These are phyloP conservation scores for Monosporascus sp. DNA, from an alignment of 2,329 filamentous ascomycete species.

Conservation along the genomic window DNA sequence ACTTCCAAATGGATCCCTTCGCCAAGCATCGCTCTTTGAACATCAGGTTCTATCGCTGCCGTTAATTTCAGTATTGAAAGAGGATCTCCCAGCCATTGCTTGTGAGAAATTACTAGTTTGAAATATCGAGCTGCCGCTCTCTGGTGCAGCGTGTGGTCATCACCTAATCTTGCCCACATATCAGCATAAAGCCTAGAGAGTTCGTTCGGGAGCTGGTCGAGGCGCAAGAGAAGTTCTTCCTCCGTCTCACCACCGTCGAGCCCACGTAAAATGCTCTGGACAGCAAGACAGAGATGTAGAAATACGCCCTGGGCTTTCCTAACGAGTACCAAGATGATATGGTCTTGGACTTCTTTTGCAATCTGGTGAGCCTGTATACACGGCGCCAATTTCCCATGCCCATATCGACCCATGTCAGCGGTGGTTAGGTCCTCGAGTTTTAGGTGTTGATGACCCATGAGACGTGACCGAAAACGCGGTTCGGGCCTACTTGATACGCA, in stretches of 20 bases:
- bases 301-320: constrained; percentile 3
- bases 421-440: constrained; percentile 1
- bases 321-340: neutral
- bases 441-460: constrained; percentile 1
- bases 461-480: neutral
- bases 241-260: neutral
- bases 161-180: constrained; percentile 5
- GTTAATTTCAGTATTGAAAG: too few species aligned
- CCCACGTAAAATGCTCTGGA: constrained; percentile 1
- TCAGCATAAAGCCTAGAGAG: constrained; percentile 3
- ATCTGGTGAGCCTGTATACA: neutral
- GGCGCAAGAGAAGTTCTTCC: neutral
- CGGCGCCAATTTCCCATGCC: too few species aligned
- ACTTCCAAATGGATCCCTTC: too few species aligned
- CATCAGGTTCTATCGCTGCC: too few species aligned
- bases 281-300: constrained; percentile 1
- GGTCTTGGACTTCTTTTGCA: too few species aligned
- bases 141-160: neutral
- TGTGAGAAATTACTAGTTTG: neutral
- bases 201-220: constrained; percentile 3
- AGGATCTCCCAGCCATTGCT: too few species aligned
- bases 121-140: neutral
- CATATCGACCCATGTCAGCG: neutral
- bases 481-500: constrained; percentile 3
- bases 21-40: too few species aligned